A percentile compares a stretch with the other conserved stretches of the same genome.
These are phyloP conservation scores for Ananas comosus DNA, from an alignment of 176 grass and related monocot species.

Conservation along the genomic window DNA sequence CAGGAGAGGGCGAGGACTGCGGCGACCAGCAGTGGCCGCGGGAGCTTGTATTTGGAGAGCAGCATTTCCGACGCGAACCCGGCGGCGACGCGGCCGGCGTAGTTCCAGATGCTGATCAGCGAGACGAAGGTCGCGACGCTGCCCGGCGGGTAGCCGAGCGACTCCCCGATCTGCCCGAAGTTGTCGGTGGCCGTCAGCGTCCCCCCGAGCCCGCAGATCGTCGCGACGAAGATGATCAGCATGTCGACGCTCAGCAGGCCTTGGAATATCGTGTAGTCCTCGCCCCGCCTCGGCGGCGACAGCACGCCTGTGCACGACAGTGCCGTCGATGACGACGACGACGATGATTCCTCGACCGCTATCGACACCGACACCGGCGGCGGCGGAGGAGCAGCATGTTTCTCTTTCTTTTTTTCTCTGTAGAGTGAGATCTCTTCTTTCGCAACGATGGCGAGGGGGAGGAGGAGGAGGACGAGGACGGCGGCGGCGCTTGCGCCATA, in stretches of 20 bases:
- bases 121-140: slow-evolving; percentile 74
- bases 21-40: slow-evolving; percentile 48
- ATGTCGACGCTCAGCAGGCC: slow-evolving; percentile 67
- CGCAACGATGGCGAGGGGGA: slow-evolving; percentile 46
- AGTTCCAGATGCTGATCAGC: slow-evolving; percentile 89
- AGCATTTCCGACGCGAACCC: slow-evolving; percentile 54
- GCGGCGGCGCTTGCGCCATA: slow-evolving; percentile 21
- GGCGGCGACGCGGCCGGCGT: slow-evolving; percentile 44
- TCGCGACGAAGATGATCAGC: slow-evolving; percentile 53
- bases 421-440: slow-evolving; percentile 42
- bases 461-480: slow-evolving; percentile 47
- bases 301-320: slow-evolving; percentile 18
- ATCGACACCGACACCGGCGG: slow-evolving; percentile 9
- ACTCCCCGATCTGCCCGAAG: slow-evolving; percentile 68
- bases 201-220: slow-evolving; percentile 60
- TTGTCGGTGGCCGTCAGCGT: slow-evolving; percentile 75
- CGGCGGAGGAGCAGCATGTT: neutral
- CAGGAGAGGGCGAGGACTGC: slow-evolving; percentile 46
- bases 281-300: slow-evolving; percentile 46
- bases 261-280: slow-evolving; percentile 58
- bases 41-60: slow-evolving; percentile 37
- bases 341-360: neutral
- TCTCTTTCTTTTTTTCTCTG: slow-evolving; percentile 8
- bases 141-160: slow-evolving; percentile 37
- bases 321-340: neutral